Conservation (phyloP, 179 eudicot species). For the Silene noctiflora region DNA sequence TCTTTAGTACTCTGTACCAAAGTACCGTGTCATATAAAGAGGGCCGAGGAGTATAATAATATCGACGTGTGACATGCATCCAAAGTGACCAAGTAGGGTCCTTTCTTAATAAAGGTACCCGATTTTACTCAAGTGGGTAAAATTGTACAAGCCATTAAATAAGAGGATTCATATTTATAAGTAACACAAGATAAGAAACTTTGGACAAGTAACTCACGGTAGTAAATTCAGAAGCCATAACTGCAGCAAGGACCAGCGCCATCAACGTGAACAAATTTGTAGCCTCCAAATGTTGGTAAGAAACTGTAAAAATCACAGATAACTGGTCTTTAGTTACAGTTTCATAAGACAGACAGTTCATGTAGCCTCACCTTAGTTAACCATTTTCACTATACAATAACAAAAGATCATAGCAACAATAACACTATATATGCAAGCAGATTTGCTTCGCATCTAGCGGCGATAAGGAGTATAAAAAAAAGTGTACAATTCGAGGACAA, state of each 20-base stretch:
- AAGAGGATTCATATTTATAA: constrained; percentile 1
- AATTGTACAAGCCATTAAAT: neutral
- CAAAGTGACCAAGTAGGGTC: neutral
- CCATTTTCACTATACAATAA: too few relatives aligned
- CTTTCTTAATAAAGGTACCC: neutral
- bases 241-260: neutral
- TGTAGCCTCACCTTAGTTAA: neutral
- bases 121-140: neutral
- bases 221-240: constrained; percentile 5
- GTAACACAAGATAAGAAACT: constrained; percentile 8
- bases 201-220: neutral
- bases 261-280: neutral
- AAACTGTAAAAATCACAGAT: constrained; percentile 1
- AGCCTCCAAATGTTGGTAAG: constrained; percentile 9
- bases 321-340: neutral
- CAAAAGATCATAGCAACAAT: neutral
- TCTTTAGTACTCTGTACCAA: neutral
- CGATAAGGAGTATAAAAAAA: too few relatives aligned
- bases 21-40: neutral
- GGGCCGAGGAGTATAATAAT: neutral
- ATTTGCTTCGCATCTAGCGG: too few relatives aligned
- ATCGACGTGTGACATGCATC: neutral
- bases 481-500: too few relatives aligned
- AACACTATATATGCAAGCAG: neutral
- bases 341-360: neutral